phyloP scores from a whole-genome alignment of 768 basidiomycete genomes.

The Xanthoconium stramineum region DNA sequence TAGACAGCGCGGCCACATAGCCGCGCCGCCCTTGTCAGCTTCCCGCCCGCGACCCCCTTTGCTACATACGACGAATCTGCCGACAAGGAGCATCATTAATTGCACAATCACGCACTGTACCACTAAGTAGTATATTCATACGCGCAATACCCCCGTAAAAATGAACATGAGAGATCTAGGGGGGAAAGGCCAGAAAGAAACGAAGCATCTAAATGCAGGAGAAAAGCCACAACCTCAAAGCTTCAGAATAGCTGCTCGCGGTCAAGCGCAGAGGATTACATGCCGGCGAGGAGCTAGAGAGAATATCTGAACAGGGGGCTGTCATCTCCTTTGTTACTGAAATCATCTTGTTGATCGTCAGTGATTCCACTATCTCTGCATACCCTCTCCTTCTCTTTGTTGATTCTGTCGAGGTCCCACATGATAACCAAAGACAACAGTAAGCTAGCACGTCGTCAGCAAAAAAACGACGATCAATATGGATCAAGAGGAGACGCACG shows the following conservation, averaged over 20 bases:
- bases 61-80: too few species aligned
- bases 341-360: constrained; percentile 36
- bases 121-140: too few species aligned
- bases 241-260: not conserved
- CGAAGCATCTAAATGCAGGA: not conserved
- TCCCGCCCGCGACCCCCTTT: too few species aligned
- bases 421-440: constrained; percentile 38
- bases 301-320: constrained; percentile 52
- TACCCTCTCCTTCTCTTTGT: constrained; percentile 41
- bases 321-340: constrained; percentile 45
- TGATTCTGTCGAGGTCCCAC: constrained; percentile 45
- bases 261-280: not conserved
- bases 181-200: too few species aligned
- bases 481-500: constrained; percentile 15
- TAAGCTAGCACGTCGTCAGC: constrained; percentile 33
- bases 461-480: constrained; percentile 23
- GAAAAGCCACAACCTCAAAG: not conserved
- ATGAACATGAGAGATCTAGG: not conserved
- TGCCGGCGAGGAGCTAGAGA: constrained; percentile 4
- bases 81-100: too few species aligned
- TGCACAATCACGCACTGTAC: too few species aligned
- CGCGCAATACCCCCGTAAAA: not conserved
- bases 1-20: too few species aligned
- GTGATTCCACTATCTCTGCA: constrained; percentile 45
- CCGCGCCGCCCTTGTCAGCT: too few species aligned